Percentiles rank a stretch among this genome's conserved stretches.
phyloP scores from a whole-genome alignment of 345 rosid species.

The Eucalyptus regnans region DNA sequence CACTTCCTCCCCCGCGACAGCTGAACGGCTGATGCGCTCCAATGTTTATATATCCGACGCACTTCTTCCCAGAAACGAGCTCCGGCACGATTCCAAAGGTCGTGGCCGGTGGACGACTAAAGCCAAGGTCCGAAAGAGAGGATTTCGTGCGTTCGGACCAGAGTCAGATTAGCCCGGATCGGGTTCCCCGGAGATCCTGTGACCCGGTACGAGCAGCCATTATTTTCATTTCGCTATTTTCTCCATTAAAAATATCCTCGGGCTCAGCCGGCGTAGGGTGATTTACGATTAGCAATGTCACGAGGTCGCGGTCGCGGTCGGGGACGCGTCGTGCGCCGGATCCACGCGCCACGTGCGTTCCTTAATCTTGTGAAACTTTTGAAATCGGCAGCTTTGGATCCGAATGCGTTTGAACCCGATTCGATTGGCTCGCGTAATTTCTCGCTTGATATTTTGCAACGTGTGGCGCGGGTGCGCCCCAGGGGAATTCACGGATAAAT shows the following conservation, averaged over 20 bases:
- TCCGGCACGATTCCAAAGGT: not conserved
- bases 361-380: not conserved
- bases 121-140: not conserved
- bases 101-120: not conserved
- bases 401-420: not conserved
- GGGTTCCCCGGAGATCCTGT: not conserved
- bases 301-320: not conserved
- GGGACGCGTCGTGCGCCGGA: not conserved
- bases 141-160: not conserved
- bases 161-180: not conserved
- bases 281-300: not conserved
- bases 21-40: not conserved
- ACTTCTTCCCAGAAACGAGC: not conserved
- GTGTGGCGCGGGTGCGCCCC: not conserved
- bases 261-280: not conserved
- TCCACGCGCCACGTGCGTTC: not conserved
- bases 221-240: not conserved
- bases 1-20: not conserved
- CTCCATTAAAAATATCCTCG: not conserved
- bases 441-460: not conserved
- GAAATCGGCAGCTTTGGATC: not conserved
- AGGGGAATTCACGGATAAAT: not conserved
- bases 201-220: not conserved
- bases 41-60: not conserved
- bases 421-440: not conserved